A percentile compares a stretch with the other conserved stretches of the same genome.
Conservation (phyloP, 257 asterid genomes). For the Handroanthus guayacan region DNA sequence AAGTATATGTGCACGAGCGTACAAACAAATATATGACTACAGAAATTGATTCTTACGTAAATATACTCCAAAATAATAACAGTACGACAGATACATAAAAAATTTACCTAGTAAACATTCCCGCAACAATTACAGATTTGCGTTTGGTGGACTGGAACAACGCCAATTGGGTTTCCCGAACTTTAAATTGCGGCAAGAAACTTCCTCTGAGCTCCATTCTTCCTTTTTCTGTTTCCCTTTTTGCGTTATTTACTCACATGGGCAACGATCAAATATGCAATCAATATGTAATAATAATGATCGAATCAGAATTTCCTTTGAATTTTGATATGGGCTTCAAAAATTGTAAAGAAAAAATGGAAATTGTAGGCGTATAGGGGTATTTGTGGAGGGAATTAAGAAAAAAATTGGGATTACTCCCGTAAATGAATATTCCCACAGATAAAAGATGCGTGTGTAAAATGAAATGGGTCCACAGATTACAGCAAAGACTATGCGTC, state of each 20-base stretch:
- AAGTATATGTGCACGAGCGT: neutral
- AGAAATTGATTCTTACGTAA: neutral
- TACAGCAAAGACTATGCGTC: constrained; percentile 33
- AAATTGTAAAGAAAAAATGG: constrained; percentile 9
- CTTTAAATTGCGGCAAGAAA: constrained; percentile 55
- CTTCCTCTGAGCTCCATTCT: constrained; percentile 69
- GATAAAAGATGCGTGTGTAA: neutral
- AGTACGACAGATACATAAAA: neutral
- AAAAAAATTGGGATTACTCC: constrained; percentile 17
- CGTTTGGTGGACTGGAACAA: constrained; percentile 38
- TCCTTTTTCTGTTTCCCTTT: neutral
- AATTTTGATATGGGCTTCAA: neutral
- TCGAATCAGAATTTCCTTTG: constrained; percentile 10
- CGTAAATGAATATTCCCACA: neutral
- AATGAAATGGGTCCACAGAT: constrained; percentile 36
- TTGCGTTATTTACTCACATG: constrained; percentile 28
- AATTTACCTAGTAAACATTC: constrained; percentile 52
- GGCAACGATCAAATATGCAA: constrained; percentile 16
- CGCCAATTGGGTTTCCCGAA: constrained; percentile 44
- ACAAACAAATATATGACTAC: neutral
- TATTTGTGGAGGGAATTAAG: constrained; percentile 23
- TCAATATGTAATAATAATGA: neutral
- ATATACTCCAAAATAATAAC: neutral
- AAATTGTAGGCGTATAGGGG: constrained; percentile 20
- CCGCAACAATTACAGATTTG: constrained; percentile 41